These are phyloP conservation scores for Xylariales sp. DNA, from an alignment of 2,329 filamentous ascomycete species.

Conservation along the genomic window DNA sequence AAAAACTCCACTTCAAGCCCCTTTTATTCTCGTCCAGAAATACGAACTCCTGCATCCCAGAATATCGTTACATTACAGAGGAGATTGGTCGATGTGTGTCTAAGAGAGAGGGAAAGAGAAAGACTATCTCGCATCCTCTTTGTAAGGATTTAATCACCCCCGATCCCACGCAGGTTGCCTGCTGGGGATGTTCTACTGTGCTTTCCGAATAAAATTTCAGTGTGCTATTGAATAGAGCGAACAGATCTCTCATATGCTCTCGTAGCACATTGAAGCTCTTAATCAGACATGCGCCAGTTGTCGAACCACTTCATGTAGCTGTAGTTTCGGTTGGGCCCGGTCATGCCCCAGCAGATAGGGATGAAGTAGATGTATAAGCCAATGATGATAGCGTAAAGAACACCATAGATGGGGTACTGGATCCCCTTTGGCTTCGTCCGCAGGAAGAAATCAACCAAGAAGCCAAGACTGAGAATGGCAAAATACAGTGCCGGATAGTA, in stretches of 20 bases:
- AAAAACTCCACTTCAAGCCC: slow-evolving; percentile 16
- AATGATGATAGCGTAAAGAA: slow-evolving; percentile 70
- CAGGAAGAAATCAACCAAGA: slow-evolving; percentile 81
- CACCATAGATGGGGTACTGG: slow-evolving; percentile 65
- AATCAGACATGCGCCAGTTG: slow-evolving; percentile 78
- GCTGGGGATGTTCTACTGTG: too few species aligned
- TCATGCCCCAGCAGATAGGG: slow-evolving; percentile 95
- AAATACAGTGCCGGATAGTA: slow-evolving; percentile 99
- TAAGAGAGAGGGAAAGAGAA: too few species aligned
- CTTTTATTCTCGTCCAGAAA: too few species aligned
- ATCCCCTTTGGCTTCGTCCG: slow-evolving; percentile 59
- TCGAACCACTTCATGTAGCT: slow-evolving; percentile 91
- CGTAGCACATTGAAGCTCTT: too few species aligned
- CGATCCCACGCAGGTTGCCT: neutral
- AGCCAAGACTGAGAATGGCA: slow-evolving; percentile 84
- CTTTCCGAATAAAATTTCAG: too few species aligned
- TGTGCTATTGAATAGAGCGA: too few species aligned
- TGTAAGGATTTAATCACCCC: neutral
- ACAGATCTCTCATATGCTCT: neutral
- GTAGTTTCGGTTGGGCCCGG: slow-evolving; percentile 78
- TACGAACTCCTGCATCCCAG: too few species aligned
- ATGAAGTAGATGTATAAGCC: slow-evolving; percentile 87
- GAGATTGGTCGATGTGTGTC: too few species aligned
- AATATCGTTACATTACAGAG: slow-evolving; percentile 18
- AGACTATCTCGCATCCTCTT: too few species aligned